Base-by-base conservation (phyloP, 2,329 filamentous ascomycete species). In the Aureobasidium sp. region DNA sequence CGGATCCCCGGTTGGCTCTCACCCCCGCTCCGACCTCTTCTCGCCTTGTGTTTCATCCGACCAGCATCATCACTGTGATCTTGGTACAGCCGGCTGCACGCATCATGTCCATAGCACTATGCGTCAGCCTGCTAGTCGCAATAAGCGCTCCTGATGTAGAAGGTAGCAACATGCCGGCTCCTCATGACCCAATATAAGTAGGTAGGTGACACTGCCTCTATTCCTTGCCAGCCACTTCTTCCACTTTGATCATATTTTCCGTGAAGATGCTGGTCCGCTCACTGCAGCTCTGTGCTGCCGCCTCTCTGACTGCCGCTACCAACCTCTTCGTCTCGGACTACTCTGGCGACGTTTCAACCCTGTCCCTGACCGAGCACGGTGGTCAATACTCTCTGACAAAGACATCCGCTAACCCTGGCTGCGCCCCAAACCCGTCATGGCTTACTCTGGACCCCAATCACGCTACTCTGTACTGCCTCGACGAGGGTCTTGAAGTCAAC, bases 381-480 rank as follows among this genome's bases (percentile, higher is more conserved):
- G 69, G 68, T 37, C 65, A 61, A n/a, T 73, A 73, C 64, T 68
- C 68, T 61, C 77, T 86, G 63, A 71, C 75, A 66, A 68, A 72
- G 22, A 71, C 81, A 20, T 76, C 77, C 57, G 77, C 76, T 25
- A 76, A 75, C 57, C 75, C 74, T 5, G 73, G 74, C 37, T 87
- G 84, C 71, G 81, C 77, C 11, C 72, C 75, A 1, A 81, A 79
- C 64, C 82, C 85, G 5, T 81, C 83, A 12, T 88, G 85, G 84
- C 74, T 88, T 62, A 82, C 82, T 22, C 76, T 85, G 22, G 81
- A 85, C 68, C 71, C 76, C 62, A 68, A 74, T 49, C 77, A 79
- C 64, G 75, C 75, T 25, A 71, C 78, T 14, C 74, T 88, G 12
- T 85, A 83, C 73, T 88, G 85, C 72, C 67, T 83, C 48, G 81